phyloP scores from a whole-genome alignment of 2,329 filamentous ascomycete species.

The Paecilomyces niveus region DNA sequence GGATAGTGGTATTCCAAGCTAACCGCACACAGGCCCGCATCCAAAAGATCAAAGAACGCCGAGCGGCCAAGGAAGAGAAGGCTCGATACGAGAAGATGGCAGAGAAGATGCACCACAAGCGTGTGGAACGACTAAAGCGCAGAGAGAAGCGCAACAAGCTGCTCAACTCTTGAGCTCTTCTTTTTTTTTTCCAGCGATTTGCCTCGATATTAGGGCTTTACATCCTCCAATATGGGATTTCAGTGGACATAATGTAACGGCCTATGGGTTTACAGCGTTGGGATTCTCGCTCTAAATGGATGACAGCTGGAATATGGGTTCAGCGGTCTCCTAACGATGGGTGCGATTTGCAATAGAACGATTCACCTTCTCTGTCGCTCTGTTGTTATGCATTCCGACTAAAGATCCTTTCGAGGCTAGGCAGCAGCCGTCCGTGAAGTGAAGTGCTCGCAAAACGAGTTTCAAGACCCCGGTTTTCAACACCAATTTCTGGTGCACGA shows the following conservation, averaged over 20 bases:
- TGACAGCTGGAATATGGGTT: no score
- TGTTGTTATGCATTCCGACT: no score
- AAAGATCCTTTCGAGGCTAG: no score
- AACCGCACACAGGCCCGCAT: slow-evolving; percentile 57
- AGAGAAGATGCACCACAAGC: slow-evolving; percentile 95
- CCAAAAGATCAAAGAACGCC: slow-evolving; percentile 74
- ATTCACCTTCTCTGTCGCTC: background rate
- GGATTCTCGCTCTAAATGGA: background rate
- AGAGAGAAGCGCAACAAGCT: slow-evolving; percentile 80
- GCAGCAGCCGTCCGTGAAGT: background rate
- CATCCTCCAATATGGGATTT: background rate
- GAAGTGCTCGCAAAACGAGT: background rate
- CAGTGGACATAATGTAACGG: background rate
- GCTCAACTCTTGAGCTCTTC: slow-evolving; percentile 33
- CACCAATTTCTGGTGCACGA: background rate
- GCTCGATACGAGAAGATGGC: slow-evolving; percentile 90
- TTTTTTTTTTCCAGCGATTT: background rate
- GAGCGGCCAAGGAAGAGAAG: slow-evolving; percentile 84
- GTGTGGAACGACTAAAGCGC: slow-evolving; percentile 85
- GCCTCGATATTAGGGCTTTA: background rate
- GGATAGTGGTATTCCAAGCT: background rate
- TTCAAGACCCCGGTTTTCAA: background rate
- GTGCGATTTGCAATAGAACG: background rate
- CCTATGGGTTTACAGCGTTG: background rate
- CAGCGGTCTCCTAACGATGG: background rate